phyloP scores from a whole-genome alignment of 768 basidiomycete genomes.

The Tulasnella sp. region DNA sequence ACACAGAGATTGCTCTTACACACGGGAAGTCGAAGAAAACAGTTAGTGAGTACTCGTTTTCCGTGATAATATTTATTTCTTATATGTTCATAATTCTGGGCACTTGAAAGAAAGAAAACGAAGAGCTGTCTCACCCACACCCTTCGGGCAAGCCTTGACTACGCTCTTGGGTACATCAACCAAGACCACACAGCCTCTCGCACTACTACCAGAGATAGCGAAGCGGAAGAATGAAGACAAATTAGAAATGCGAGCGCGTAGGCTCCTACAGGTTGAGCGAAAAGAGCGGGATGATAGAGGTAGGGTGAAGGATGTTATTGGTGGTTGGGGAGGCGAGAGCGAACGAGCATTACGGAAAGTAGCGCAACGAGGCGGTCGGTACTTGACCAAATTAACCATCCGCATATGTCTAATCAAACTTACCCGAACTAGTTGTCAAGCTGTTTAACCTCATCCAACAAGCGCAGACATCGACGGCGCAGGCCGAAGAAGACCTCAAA shows the following conservation, averaged over 20 bases:
- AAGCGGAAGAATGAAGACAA: conserved; percentile 65
- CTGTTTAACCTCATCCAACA: conserved; percentile 81
- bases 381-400: background rate
- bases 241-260: conserved; percentile 58
- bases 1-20: conserved; percentile 49
- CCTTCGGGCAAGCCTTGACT: conserved; percentile 66
- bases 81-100: background rate
- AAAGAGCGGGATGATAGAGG: conserved; percentile 23
- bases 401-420: conserved; percentile 17
- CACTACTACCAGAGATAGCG: conserved; percentile 63
- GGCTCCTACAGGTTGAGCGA: conserved; percentile 26
- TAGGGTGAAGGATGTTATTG: conserved; percentile 23
- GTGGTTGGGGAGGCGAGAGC: conserved; percentile 24
- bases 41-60: conserved; percentile 28
- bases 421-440: conserved; percentile 52
- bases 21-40: conserved; percentile 67
- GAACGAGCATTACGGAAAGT: conserved; percentile 24
- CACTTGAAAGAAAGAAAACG: conserved; percentile 50
- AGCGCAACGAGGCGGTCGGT: conserved; percentile 23
- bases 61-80: background rate
- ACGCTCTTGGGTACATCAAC: conserved; percentile 58
- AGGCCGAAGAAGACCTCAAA: conserved; percentile 46
- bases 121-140: conserved; percentile 59
- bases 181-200: conserved; percentile 59
- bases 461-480: conserved; percentile 48